A percentile compares a stretch with the other conserved stretches of the same genome.
Evolutionary conservation across 2,329 filamentous ascomycete genomes (phyloP).

Genomic region (Aspergillus ustus): DNA sequence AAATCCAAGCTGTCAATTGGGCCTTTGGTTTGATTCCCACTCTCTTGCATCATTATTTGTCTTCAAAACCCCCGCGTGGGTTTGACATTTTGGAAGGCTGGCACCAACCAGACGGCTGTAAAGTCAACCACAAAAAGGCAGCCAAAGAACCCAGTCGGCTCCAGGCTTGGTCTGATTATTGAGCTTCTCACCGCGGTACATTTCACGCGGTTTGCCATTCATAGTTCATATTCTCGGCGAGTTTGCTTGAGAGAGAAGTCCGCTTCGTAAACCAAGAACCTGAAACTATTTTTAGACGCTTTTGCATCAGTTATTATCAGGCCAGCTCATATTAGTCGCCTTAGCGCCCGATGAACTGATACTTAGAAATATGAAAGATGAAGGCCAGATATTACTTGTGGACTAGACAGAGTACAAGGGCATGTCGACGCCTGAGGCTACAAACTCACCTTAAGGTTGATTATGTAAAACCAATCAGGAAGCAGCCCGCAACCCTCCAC

Average conservation of each 20-base stretch:
- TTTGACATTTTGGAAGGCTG: background rate
- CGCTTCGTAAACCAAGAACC: background rate
- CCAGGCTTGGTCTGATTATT: background rate
- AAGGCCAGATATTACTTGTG: background rate
- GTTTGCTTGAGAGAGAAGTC: background rate
- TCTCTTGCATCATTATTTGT: conserved; percentile 7
- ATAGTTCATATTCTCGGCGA: background rate
- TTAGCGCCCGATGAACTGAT: background rate
- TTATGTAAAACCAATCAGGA: conserved; percentile 20
- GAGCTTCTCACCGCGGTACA: background rate
- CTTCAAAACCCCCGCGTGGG: background rate
- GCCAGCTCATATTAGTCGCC: background rate
- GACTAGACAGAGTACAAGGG: too few relatives aligned
- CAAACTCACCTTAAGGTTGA: background rate
- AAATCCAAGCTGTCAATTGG: conserved; percentile 6
- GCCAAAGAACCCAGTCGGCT: background rate
- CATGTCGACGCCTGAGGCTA: background rate
- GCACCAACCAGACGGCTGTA: background rate
- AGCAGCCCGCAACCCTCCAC: conserved; percentile 17
- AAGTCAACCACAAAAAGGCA: background rate
- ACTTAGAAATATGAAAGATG: too few relatives aligned
- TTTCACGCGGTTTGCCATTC: background rate
- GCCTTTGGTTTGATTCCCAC: background rate
- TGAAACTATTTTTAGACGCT: background rate
- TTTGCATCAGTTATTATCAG: background rate